phyloP scores from a whole-genome alignment of 495 filamentous ascomycete species.

The Aspergillus coremiiformis region DNA sequence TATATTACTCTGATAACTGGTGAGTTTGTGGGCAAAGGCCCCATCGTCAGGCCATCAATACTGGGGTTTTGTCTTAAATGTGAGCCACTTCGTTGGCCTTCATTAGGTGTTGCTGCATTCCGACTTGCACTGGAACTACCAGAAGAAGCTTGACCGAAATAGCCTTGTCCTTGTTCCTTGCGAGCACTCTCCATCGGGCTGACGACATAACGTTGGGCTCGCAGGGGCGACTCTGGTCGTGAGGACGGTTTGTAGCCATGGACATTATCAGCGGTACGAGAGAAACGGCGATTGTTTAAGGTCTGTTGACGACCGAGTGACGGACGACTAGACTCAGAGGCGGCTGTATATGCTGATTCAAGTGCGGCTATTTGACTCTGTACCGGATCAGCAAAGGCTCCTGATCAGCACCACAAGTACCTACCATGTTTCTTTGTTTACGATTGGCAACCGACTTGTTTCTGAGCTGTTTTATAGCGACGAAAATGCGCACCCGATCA shows the following conservation, averaged over 20 bases:
- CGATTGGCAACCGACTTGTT: slow-evolving; percentile 76
- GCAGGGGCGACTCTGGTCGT: slow-evolving; percentile 63
- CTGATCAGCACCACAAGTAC: slow-evolving; percentile 11
- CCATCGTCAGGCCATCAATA: slow-evolving; percentile 74
- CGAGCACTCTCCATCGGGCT: slow-evolving; percentile 46
- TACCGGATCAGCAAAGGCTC: slow-evolving; percentile 11
- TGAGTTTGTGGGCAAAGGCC: slow-evolving; percentile 67
- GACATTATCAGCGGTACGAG: slow-evolving; percentile 52
- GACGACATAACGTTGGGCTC: slow-evolving; percentile 40
- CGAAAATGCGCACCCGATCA: slow-evolving; percentile 89
- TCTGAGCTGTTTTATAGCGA: slow-evolving; percentile 85
- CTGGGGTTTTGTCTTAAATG: slow-evolving; percentile 55
- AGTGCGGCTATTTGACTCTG: slow-evolving; percentile 41
- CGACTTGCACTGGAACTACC: slow-evolving; percentile 40
- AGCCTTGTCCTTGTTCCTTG: slow-evolving; percentile 45
- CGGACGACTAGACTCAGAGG: slow-evolving; percentile 61
- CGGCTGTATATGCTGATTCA: slow-evolving; percentile 44
- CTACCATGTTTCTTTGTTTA: slow-evolving; percentile 80
- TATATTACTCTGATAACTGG: slow-evolving; percentile 88
- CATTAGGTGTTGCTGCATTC: slow-evolving; percentile 39
- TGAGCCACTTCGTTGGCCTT: slow-evolving; percentile 34
- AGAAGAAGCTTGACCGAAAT: slow-evolving; percentile 46
- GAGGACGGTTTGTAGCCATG: slow-evolving; percentile 48
- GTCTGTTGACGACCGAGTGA: slow-evolving; percentile 44
- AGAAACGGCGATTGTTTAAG: slow-evolving; percentile 64